Base-by-base conservation (phyloP, 345 rosid species). In the Populus simonii region DNA sequence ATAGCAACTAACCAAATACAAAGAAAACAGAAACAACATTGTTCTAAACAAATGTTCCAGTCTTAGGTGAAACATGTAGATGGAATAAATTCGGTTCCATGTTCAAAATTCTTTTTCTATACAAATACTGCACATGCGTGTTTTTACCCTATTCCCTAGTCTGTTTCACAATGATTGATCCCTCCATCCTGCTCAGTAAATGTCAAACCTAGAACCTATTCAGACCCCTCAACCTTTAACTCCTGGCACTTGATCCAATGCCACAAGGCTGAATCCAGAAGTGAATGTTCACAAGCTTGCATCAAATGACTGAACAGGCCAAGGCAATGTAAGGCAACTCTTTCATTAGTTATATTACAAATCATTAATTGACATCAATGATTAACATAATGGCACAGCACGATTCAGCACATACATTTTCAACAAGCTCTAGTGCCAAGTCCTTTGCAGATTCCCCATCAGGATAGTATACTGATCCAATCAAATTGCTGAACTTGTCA, bases 401-500 rank as follows among this genome's bases (percentile, higher is more conserved):
- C 27, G 9, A 55, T 22, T 55, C 62, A 81, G 65, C 25, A 76
- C 75, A 27, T 89, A 96, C 99, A 82, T 88, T 89, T 88, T 92
- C 98, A 74, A 91, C 87, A 76, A 96, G 98, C 88, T 96, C 99
- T 87, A 92, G 69, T 22, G 95, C 93, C 74, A 96, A 86, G 85
- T 96, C 98, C 80, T 90, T 91, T 1, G 95, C 94, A 36, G 89
- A 76, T n/a, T 94, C 97, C 39, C 93, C 95, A 36, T 91, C 98
- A 18, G 97, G 88, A 80, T 96, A 96, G 85, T 89, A 89, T 33
- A 96, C 89, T 3, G 99, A 91, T 31, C 99, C 99, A 82, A 96
- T 90, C 91, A 96, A 85, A 84, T 92, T 96, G 87, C 88, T 92
- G 87, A 88, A 90, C 75, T 94, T 92, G 87, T 96, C 99, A 76